Conservation (phyloP, 2,329 filamentous ascomycete species). For the Thelonectria olida region DNA sequence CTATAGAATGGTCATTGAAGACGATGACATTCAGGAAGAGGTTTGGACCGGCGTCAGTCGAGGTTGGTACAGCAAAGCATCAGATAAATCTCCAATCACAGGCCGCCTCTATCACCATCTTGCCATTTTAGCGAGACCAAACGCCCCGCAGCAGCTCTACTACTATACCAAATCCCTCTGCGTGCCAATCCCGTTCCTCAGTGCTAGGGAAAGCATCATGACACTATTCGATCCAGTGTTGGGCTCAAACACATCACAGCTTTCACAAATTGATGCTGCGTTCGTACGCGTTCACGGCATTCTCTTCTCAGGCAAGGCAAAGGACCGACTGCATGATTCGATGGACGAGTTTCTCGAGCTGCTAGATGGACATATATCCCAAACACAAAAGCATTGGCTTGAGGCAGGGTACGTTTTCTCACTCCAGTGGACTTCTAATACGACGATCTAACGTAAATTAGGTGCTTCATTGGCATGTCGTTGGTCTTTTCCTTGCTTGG, state of each 20-base stretch:
- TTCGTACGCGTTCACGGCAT: constrained; percentile 73
- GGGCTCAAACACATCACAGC: constrained; percentile 45
- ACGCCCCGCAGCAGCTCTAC: constrained; percentile 75
- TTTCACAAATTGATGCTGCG: constrained; percentile 59
- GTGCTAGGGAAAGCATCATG: constrained; percentile 74
- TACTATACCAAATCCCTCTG: constrained; percentile 78
- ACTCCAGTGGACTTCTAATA: neutral
- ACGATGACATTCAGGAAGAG: constrained; percentile 79
- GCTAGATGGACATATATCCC: constrained; percentile 66
- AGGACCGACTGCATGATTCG: constrained; percentile 56
- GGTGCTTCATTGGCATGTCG: constrained; percentile 47
- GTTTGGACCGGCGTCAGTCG: constrained; percentile 83
- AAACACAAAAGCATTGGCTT: constrained; percentile 60
- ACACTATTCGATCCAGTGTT: constrained; percentile 73
- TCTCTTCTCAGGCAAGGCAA: constrained; percentile 64
- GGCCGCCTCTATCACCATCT: constrained; percentile 90
- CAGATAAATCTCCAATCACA: constrained; percentile 77
- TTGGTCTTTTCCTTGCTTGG: constrained; percentile 45
- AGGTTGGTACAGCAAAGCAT: constrained; percentile 86
- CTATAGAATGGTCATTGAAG: constrained; percentile 91
- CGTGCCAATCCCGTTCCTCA: constrained; percentile 71
- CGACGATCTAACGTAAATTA: constrained; percentile 22
- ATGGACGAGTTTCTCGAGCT: constrained; percentile 59
- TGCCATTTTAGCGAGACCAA: constrained; percentile 78
- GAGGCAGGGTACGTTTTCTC: constrained; percentile 51